Conservation (phyloP, 768 basidiomycete genomes). For the Agaricus subrufescens region DNA sequence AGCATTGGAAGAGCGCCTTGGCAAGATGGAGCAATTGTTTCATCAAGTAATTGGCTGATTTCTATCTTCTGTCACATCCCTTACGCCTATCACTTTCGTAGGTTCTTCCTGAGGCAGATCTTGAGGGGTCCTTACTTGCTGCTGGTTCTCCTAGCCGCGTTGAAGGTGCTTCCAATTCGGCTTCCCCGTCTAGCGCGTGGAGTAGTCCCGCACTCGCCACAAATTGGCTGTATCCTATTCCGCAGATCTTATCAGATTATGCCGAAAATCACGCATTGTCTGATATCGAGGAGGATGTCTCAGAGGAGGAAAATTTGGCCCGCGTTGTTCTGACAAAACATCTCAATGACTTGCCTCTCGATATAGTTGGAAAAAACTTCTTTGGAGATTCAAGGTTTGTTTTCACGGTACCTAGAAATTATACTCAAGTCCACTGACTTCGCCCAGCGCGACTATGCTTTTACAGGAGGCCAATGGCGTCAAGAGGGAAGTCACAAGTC, state of each 20-base stretch:
- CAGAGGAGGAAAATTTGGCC: slow-evolving; percentile 26
- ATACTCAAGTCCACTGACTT: neutral
- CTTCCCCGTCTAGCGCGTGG: neutral
- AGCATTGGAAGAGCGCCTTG: slow-evolving; percentile 23
- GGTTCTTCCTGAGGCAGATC: slow-evolving; percentile 19
- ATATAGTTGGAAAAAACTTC: slow-evolving; percentile 28
- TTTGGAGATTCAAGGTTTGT: slow-evolving; percentile 35
- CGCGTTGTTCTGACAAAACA: slow-evolving; percentile 29
- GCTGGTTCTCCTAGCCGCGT: neutral
- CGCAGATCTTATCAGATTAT: slow-evolving; percentile 11
- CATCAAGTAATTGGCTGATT: slow-evolving; percentile 15
- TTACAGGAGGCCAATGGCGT: slow-evolving; percentile 35
- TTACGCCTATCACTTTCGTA: slow-evolving; percentile 1
- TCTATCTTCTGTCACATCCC: neutral
- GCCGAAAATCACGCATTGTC: slow-evolving; percentile 10
- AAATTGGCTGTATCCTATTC: slow-evolving; percentile 15
- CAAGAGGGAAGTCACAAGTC: slow-evolving; percentile 34
- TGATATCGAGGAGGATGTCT: slow-evolving; percentile 12
- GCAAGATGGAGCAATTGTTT: slow-evolving; percentile 24
- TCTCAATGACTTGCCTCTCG: slow-evolving; percentile 24
- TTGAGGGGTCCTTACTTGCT: slow-evolving; percentile 9
- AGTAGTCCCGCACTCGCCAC: slow-evolving; percentile 1
- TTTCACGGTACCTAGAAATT: neutral
- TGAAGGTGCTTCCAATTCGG: neutral
- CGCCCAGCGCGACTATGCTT: slow-evolving; percentile 36